A percentile compares a stretch with the other conserved stretches of the same genome.
Evolutionary conservation across 2,329 filamentous ascomycete genomes (phyloP).

Genomic region (Cyphellophora attinorum): DNA sequence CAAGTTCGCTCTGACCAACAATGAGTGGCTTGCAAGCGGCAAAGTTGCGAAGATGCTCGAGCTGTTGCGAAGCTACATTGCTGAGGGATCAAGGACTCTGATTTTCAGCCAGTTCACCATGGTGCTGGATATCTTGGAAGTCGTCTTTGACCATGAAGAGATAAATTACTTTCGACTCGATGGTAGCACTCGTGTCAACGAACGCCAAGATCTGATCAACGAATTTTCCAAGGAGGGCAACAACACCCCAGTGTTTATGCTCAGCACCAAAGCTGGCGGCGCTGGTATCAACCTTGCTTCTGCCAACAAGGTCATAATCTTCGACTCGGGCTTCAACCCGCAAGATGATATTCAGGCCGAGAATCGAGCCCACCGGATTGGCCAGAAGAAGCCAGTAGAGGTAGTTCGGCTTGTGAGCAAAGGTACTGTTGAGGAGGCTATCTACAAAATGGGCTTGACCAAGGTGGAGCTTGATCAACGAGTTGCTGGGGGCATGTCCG

Average conservation of each 20-base stretch:
- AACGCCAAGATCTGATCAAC: conserved; percentile 81
- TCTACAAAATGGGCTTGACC: conserved; percentile 80
- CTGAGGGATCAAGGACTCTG: conserved; percentile 75
- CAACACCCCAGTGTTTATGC: conserved; percentile 77
- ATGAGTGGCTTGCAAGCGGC: conserved; percentile 64
- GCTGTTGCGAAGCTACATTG: conserved; percentile 62
- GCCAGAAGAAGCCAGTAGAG: conserved; percentile 83
- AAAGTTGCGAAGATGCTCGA: conserved; percentile 76
- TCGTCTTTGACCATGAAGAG: conserved; percentile 62
- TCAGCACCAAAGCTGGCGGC: conserved; percentile 90
- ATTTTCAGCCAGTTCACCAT: conserved; percentile 92
- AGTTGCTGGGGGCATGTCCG: conserved; percentile 56
- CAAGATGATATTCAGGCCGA: conserved; percentile 98
- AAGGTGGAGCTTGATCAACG: conserved; percentile 82
- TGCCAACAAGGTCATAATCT: conserved; percentile 96
- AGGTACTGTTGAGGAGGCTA: conserved; percentile 84
- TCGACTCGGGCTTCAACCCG: conserved; percentile 94
- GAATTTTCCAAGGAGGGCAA: conserved; percentile 63
- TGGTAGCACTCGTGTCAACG: conserved; percentile 69
- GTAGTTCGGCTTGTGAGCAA: conserved; percentile 74
- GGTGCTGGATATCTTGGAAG: conserved; percentile 80
- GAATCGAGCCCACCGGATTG: conserved; percentile 90
- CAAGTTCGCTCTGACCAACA: conserved; percentile 47
- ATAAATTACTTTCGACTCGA: conserved; percentile 80
- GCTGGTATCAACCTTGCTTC: conserved; percentile 92